phyloP scores from a whole-genome alignment of 1,284 basidiomycete genomes.

The Leccinum fallax region DNA sequence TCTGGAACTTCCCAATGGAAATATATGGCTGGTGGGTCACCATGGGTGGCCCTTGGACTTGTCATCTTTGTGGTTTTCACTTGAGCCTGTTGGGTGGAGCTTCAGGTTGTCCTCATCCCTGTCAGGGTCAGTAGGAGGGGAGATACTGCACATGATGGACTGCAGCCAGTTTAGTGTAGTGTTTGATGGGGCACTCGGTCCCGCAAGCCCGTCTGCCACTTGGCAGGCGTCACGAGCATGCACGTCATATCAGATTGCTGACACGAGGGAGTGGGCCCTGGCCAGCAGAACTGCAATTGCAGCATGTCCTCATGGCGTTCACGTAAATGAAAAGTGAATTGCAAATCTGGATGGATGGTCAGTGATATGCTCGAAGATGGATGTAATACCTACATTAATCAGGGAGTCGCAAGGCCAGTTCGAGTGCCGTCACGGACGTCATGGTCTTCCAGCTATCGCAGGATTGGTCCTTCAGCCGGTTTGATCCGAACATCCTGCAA shows the following conservation, averaged over 20 bases:
- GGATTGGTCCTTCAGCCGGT: background rate
- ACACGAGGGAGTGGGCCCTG: background rate
- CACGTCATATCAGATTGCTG: background rate
- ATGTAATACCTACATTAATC: background rate
- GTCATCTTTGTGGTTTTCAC: background rate
- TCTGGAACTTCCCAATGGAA: background rate
- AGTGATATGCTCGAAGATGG: background rate
- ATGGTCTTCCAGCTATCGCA: background rate
- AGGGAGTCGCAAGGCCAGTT: background rate
- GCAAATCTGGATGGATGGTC: background rate
- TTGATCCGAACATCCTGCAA: background rate
- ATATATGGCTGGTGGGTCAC: background rate
- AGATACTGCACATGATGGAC: background rate
- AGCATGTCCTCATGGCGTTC: background rate
- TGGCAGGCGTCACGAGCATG: background rate
- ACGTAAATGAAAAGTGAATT: background rate
- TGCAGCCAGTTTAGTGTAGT: background rate
- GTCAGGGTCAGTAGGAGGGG: background rate
- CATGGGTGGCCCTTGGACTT: background rate
- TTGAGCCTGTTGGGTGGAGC: no score
- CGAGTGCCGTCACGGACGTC: background rate
- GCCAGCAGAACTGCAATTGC: background rate
- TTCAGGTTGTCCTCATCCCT: background rate
- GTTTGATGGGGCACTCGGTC: background rate
- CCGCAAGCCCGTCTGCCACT: background rate